Evolutionary conservation across 768 basidiomycete species (phyloP).

Genomic region (Termitomyces sp.): DNA sequence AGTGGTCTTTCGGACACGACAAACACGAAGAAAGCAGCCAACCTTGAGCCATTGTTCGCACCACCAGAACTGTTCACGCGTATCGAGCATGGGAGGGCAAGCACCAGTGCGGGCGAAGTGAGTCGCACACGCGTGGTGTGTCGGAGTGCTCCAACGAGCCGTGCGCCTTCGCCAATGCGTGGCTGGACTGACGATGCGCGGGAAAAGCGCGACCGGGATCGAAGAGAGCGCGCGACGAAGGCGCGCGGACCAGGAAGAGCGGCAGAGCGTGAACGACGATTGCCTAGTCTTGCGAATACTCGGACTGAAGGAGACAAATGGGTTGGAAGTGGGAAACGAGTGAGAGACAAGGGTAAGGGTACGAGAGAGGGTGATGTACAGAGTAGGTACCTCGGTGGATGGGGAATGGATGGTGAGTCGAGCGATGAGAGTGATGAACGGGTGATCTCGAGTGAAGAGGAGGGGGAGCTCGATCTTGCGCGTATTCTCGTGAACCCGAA

Average conservation of each 20-base stretch:
- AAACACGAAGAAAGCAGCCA: slow-evolving; percentile 15
- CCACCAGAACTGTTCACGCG: slow-evolving; percentile 34
- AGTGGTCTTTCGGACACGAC: slow-evolving; percentile 32
- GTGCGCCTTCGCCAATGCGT: slow-evolving; percentile 43
- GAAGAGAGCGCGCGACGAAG: slow-evolving; percentile 14
- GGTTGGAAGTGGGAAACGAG: slow-evolving; percentile 23
- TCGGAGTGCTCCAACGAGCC: slow-evolving; percentile 64
- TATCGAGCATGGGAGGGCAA: slow-evolving; percentile 30
- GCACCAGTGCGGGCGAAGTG: slow-evolving; percentile 35
- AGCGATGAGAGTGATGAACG: slow-evolving; percentile 38
- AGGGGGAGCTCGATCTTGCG: slow-evolving; percentile 58
- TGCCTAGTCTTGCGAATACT: slow-evolving; percentile 61
- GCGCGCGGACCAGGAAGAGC: slow-evolving; percentile 19
- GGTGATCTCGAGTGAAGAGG: slow-evolving; percentile 26
- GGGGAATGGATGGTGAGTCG: slow-evolving; percentile 21
- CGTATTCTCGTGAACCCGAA: slow-evolving; percentile 65
- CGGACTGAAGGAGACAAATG: slow-evolving; percentile 55
- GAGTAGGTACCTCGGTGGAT: slow-evolving; percentile 27
- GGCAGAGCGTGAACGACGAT: slow-evolving; percentile 24
- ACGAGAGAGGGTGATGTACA: not conserved
- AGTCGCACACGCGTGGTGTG: slow-evolving; percentile 57
- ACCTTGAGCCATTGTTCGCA: slow-evolving; percentile 6
- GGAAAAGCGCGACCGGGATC: slow-evolving; percentile 21
- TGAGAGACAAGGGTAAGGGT: slow-evolving; percentile 10
- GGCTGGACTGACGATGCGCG: slow-evolving; percentile 17